A percentile compares a stretch with the other conserved stretches of the same genome.
phyloP scores from a whole-genome alignment of 768 basidiomycete species.

The Galerina marginata region DNA sequence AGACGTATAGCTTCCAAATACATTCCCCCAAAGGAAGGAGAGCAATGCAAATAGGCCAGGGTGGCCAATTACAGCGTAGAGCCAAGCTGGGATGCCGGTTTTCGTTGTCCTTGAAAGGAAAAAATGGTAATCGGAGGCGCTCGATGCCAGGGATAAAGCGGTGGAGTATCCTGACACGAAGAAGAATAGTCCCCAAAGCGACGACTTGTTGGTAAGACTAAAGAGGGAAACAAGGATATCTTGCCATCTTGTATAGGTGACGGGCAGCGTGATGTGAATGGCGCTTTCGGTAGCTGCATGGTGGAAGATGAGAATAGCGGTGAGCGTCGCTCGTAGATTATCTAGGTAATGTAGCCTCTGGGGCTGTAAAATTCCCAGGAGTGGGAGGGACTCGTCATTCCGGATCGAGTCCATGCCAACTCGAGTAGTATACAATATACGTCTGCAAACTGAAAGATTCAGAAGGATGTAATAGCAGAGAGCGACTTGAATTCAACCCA shows the following conservation, averaged over 20 bases:
- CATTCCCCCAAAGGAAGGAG: conserved; percentile 1
- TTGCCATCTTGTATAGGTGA: background rate
- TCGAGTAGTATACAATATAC: too few species aligned
- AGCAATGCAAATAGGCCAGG: conserved; percentile 11
- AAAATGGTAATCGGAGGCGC: conserved; percentile 11
- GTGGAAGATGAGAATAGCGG: conserved; percentile 25
- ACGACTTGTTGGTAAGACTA: conserved; percentile 19
- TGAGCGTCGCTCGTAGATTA: conserved; percentile 30
- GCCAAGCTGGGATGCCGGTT: conserved; percentile 23
- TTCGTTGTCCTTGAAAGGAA: conserved; percentile 16
- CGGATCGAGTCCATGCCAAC: background rate
- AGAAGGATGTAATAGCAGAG: too few species aligned
- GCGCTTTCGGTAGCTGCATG: conserved; percentile 24
- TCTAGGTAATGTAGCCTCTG: conserved; percentile 27
- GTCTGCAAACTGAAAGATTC: too few species aligned
- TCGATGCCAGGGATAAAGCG: conserved; percentile 18
- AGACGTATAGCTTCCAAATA: conserved; percentile 17
- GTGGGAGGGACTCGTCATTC: conserved; percentile 3
- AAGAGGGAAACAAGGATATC: conserved; percentile 14
- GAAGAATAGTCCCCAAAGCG: conserved; percentile 30
- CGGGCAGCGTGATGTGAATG: background rate
- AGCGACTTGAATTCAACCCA: too few species aligned
- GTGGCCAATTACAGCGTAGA: conserved; percentile 19
- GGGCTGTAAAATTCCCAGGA: background rate
- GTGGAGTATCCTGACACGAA: conserved; percentile 32